phyloP scores from a whole-genome alignment of 1,284 basidiomycete species.

The Anthracocystis walkeri region DNA sequence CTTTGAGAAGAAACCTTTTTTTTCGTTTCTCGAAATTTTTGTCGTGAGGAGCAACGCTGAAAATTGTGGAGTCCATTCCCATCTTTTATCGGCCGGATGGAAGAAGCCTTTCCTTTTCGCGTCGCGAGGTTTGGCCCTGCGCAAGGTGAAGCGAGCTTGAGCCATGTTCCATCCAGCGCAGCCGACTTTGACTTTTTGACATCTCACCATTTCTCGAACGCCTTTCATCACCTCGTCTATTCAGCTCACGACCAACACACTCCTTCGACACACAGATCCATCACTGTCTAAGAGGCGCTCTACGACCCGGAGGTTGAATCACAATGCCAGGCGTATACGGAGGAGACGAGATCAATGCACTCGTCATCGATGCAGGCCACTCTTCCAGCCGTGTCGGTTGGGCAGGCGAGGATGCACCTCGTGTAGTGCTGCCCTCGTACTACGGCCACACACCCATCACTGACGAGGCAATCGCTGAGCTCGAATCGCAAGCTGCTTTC shows the following conservation, averaged over 20 bases:
- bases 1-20: slow-evolving; percentile 23
- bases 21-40: slow-evolving; percentile 29
- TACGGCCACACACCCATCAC: slow-evolving; percentile 79
- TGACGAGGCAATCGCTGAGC: slow-evolving; percentile 67
- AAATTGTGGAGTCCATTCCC: slow-evolving; percentile 26
- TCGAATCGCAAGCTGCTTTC: slow-evolving; percentile 44
- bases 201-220: neutral
- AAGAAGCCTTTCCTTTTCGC: slow-evolving; percentile 24
- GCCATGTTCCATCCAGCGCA: slow-evolving; percentile 14
- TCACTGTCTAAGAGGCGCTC: no score
- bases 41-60: slow-evolving; percentile 6
- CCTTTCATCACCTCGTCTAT: neutral
- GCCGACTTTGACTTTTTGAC: neutral
- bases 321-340: slow-evolving; percentile 68
- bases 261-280: neutral
- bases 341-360: slow-evolving; percentile 87
- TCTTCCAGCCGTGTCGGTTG: slow-evolving; percentile 87
- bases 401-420: slow-evolving; percentile 95
- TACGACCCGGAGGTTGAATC: neutral
- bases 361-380: slow-evolving; percentile 94
- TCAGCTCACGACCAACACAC: slow-evolving; percentile 5
- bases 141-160: slow-evolving; percentile 12
- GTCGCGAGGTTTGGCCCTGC: slow-evolving; percentile 30
- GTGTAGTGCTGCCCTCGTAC: slow-evolving; percentile 87
- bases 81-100: slow-evolving; percentile 35